phyloP scores from a whole-genome alignment of 257 asterid genomes.

The Solanum pinnatisectum region DNA sequence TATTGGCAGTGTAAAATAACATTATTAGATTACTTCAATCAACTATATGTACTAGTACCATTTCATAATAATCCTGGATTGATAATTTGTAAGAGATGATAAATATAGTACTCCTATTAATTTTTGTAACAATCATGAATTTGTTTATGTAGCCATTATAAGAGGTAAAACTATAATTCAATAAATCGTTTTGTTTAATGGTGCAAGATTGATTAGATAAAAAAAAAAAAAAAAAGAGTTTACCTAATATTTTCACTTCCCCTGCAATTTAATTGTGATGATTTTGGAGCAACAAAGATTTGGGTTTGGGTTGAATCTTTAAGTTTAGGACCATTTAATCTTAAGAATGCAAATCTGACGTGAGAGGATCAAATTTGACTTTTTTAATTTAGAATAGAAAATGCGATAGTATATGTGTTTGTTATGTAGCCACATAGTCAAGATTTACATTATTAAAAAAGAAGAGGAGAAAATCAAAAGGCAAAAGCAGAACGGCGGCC shows the following conservation, averaged over 20 bases:
- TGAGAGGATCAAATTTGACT: not conserved
- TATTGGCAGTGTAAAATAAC: not conserved
- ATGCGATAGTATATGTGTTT: not conserved
- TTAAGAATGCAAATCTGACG: not conserved
- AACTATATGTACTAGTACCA: not conserved
- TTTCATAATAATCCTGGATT: not conserved
- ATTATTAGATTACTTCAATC: not conserved
- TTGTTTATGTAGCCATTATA: not conserved
- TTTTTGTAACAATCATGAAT: not conserved
- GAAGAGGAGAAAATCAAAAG: not conserved
- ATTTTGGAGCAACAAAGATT: not conserved
- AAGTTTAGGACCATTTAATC: too few species aligned
- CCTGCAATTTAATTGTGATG: not conserved
- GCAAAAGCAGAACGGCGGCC: not conserved
- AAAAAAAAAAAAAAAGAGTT: too few species aligned
- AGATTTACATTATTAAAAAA: not conserved
- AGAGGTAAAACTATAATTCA: not conserved
- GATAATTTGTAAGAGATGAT: not conserved
- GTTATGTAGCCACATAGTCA: not conserved
- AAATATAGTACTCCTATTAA: too few species aligned
- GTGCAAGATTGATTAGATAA: too few species aligned
- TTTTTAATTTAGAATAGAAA: not conserved
- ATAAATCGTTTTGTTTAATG: not conserved
- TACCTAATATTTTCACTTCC: too few species aligned
- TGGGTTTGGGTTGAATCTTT: not conserved